Evolutionary conservation across 1,139 yeast genomes (phyloP).

Genomic region (Taphrina sp.): DNA sequence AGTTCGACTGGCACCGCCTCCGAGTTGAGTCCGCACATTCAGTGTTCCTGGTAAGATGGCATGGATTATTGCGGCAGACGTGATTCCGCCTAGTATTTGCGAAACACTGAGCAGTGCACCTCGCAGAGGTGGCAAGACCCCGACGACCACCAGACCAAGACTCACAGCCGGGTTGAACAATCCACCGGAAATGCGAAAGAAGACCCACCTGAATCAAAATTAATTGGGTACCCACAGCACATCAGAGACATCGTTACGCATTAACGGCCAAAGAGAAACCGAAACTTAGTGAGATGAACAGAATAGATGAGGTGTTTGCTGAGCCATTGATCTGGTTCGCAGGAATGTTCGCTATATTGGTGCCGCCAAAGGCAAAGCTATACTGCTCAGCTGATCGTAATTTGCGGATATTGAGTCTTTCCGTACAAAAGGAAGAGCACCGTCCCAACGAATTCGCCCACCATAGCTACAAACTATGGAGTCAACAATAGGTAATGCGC

Average conservation of each 20-base stretch:
- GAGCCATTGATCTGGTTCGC: constrained; percentile 9
- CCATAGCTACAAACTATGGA: constrained; percentile 51
- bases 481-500: no score
- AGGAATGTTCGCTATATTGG: constrained; percentile 71
- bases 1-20: constrained; percentile 67
- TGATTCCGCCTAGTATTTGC: constrained; percentile 83
- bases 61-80: constrained; percentile 86
- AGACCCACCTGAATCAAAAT: constrained; percentile 54
- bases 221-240: no score
- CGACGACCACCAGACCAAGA: constrained; percentile 63
- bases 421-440: constrained; percentile 76
- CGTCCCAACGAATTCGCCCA: constrained; percentile 81
- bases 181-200: constrained; percentile 83
- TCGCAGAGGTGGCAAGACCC: constrained; percentile 72
- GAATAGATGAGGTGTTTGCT: constrained; percentile 60
- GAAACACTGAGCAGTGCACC: constrained; percentile 63
- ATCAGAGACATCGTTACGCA: no score
- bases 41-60: constrained; percentile 85
- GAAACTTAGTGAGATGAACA: constrained; percentile 83
- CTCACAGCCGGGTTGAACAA: constrained; percentile 90
- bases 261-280: constrained; percentile 81
- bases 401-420: constrained; percentile 67
- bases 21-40: constrained; percentile 68
- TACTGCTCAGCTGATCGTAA: constrained; percentile 77
- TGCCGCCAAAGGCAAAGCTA: constrained; percentile 79